Evolutionary conservation across 306 rosid genomes (phyloP), one percentile per base, ranked within the genome.

Genomic region (Alnus rubra): DNA sequence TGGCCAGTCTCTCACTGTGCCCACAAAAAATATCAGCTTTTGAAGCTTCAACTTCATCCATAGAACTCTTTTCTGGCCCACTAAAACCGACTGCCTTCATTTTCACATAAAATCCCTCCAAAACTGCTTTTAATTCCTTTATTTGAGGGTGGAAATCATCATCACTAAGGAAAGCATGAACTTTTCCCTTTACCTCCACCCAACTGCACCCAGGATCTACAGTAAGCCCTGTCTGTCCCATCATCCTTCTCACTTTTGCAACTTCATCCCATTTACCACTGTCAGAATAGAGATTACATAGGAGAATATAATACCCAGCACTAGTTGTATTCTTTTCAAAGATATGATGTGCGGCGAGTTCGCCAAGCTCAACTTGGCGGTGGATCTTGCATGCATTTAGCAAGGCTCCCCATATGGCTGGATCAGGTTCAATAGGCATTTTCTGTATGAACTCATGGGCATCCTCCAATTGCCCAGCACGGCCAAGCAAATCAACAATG

Each of bases 181-280:
- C 94, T 14, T 85, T 88, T 37, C 93, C 97, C 76, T 92, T 90
- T 16, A 88, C 74, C 84, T 94, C 98, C 68, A 92, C 90, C 98
- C 98, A 94, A 79, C 97, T 89, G 88, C 98, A 94, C 60, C 98
- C 98, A 16, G 98, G 88, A 86, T 94, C 98, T 11, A 89, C 89
- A 48, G 86, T 81, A 37, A 92, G 79, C 55, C 97, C 94, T n/a
- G 89, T 89, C 62, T 89, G 91, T 74, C 90, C 74, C 97, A 92
- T 94, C 80, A 76, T 74, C 83, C 79, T 82, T 78, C 97, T 89
- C 45, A 90, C 92, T 54, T 79, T 81, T 60, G 91, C 89, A 15
- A 89, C 94, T 67, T 88, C 89, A 76, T 90, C 94, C 98, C 98
- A 94, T 76, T 86, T 84, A 37, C 82, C 82, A 18, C 74, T 80